Evolutionary conservation across 805 yeast species (phyloP), one percentile per base, ranked within the genome.

Genomic region (Candida schatavii): DNA sequence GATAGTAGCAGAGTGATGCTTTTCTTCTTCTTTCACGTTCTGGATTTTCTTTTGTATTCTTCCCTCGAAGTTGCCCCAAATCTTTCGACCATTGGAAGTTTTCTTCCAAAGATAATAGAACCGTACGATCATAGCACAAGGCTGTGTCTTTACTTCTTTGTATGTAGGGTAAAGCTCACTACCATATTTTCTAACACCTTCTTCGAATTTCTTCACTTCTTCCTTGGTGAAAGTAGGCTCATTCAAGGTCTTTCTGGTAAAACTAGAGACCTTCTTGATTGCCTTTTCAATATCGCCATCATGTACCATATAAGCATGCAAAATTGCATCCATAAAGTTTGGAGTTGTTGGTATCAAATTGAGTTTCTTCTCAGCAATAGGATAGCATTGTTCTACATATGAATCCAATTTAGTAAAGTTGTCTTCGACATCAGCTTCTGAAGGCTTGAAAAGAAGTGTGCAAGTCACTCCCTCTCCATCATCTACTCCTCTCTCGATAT

Each of bases 71-170:
- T 83, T 81, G 27, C 88, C 96, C 95, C 97, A 87, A 14, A 88
- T 85, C 32, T 59, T 56, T 47, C 77, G 81, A 0, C 97, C 97
- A 34, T 72, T 72, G 23, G 75, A 67, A 0, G 96, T 84, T 59
- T 90, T 90, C 62, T 90, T 90, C 98, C 98, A 91, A 40, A 88
- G 66, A 54, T 91, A 91, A 55, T 88, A 91, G 57, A 74, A 89
- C 43, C 97, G 65, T 1, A 91, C 98, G 47, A 89, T 71, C 83
- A 83, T 86, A 0, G 90, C 77, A 42, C 80, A 67, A 0, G 88
- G 68, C 51, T 86, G 95, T 0, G 89, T 75, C 23, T 75, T 75
- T n/a, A 91, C 93, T 43, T 75, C 78, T 55, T 81, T 77, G 48
- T 57, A 78, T 0, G 88, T 90, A 0, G 84, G 88, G 56, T 79